Percentiles rank a stretch among this genome's conserved stretches.
Conservation (phyloP, 176 grass and related monocot genomes). For the Phoenix roebelenii region DNA sequence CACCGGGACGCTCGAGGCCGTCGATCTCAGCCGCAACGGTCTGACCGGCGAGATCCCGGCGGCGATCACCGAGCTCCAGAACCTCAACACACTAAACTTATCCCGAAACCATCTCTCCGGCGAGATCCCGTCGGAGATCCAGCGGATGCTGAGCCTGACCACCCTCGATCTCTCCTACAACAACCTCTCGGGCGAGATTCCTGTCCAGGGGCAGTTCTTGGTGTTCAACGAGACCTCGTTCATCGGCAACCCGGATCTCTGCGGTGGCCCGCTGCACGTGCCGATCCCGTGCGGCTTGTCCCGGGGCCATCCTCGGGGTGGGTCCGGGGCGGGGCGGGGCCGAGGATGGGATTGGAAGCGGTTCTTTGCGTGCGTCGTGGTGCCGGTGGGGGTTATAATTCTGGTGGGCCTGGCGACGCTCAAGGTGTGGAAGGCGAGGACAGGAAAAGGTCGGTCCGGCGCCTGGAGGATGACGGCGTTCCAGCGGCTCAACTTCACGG, state of each 20-base stretch:
- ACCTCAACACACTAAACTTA: conserved; percentile 73
- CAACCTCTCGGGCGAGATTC: conserved; percentile 44
- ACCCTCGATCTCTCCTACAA: conserved; percentile 84
- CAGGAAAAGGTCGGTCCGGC: conserved; percentile 15
- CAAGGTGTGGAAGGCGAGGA: conserved; percentile 28
- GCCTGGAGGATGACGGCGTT: conserved; percentile 88
- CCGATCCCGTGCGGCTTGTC: neutral
- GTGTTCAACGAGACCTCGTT: conserved; percentile 79
- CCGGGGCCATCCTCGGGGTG: too few relatives aligned
- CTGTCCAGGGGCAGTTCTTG: conserved; percentile 68
- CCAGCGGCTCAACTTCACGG: conserved; percentile 65
- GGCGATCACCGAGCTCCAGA: conserved; percentile 37
- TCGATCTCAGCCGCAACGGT: conserved; percentile 74
- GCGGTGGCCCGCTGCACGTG: conserved; percentile 20
- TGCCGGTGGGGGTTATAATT: too few relatives aligned
- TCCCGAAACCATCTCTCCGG: conserved; percentile 52
- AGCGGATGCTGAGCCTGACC: conserved; percentile 76
- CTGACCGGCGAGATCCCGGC: conserved; percentile 60
- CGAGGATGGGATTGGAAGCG: too few relatives aligned
- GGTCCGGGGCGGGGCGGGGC: too few relatives aligned
- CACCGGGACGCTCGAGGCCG: conserved; percentile 20
- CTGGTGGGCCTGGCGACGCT: neutral
- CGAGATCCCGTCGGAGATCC: conserved; percentile 41
- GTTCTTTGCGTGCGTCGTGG: too few relatives aligned
- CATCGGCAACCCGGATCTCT: conserved; percentile 49